Base-by-base conservation (phyloP, 106 monocot species). In the Iris macrosiphon region DNA sequence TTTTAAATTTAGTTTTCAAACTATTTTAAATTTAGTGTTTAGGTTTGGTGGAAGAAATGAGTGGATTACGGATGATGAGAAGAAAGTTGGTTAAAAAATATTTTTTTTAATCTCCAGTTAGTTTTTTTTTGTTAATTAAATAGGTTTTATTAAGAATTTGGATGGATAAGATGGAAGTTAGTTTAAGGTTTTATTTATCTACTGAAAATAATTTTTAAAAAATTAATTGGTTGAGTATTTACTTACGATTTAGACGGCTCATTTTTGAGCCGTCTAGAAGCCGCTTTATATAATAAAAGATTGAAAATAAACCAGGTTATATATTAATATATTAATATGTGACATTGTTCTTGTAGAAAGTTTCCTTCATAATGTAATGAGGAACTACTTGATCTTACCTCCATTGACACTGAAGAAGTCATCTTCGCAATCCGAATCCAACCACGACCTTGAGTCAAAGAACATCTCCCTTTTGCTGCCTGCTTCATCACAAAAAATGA, bases 341-440 rank as follows among this genome's bases (percentile, higher is more conserved):
- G 8, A 17, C 8, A 10, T 7, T 6, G 9, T 32, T 12, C 12
- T 1, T 20, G 18, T 12, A 4, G 16, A 57, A 49, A n/a, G n/a
- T n/a, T n/a, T n/a, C n/a, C n/a, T n/a, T 55, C 13, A 44, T 6
- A 14, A 20, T 16, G 6, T 20, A 12, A 14, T 16, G 30, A 34
- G 49, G 16, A 25, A 3, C 13, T 20, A 54, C 17, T 8, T 22
- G 26, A 45, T 23, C 25, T 73, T 55, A 93, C 93, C 93, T 88
- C 88, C 93, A 67, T 84, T 88, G 1, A 93, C 84, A 63, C 93
- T 93, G 43, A 57, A 84, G 60, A 93, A 93, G 59, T 93, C 92
- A 66, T 87, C 86, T 61, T 93, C 93, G 30, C 77, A 74, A 43
- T 88, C 93, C 17, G 88, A 88, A 57, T 93, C 93, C 6, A 84